Evolutionary conservation across 352 stramenopile genomes (phyloP).

Genomic region (Phytophthora pseudosyringae): DNA sequence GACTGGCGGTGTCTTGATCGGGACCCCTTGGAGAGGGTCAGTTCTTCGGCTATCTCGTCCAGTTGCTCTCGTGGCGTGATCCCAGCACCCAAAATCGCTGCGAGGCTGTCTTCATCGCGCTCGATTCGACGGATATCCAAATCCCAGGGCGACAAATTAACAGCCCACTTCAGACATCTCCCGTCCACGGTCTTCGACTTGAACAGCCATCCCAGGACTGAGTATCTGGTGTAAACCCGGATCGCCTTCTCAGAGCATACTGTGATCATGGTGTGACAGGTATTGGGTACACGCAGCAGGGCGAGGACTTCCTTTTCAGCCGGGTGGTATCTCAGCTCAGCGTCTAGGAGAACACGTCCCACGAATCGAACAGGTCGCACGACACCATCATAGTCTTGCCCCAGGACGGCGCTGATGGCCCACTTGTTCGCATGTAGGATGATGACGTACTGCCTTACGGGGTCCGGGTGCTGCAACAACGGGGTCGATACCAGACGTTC

Average conservation of each 20-base stretch:
- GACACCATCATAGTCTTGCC: constrained; percentile 35
- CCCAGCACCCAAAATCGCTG: constrained; percentile 2
- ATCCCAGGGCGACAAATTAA: constrained; percentile 10
- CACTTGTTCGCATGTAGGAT: constrained; percentile 22
- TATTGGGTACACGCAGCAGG: constrained; percentile 8
- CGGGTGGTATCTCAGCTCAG: constrained; percentile 2
- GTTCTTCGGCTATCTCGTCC: constrained; percentile 1
- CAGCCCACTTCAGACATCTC: constrained; percentile 5
- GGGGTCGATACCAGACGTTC: constrained; percentile 20
- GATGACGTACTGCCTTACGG: constrained; percentile 23
- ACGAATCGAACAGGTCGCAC: constrained; percentile 32
- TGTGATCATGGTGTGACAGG: constrained; percentile 10
- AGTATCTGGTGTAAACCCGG: constrained; percentile 9
- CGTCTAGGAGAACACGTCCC: constrained; percentile 8
- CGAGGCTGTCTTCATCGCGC: constrained; percentile 1
- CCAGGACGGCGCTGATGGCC: constrained; percentile 33
- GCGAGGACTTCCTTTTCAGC: constrained; percentile 4
- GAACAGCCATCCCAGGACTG: constrained; percentile 10
- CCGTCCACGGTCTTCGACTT: not conserved
- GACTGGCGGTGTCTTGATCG: constrained; percentile 6
- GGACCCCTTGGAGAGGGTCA: not conserved
- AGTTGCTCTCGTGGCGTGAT: constrained; percentile 6
- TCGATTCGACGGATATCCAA: constrained; percentile 1
- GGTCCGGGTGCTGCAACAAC: constrained; percentile 21
- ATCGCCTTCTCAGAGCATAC: not conserved